Base-by-base conservation (phyloP, 192 early-diverging fungal genomes). In the Tieghemiomyces parasiticus region DNA sequence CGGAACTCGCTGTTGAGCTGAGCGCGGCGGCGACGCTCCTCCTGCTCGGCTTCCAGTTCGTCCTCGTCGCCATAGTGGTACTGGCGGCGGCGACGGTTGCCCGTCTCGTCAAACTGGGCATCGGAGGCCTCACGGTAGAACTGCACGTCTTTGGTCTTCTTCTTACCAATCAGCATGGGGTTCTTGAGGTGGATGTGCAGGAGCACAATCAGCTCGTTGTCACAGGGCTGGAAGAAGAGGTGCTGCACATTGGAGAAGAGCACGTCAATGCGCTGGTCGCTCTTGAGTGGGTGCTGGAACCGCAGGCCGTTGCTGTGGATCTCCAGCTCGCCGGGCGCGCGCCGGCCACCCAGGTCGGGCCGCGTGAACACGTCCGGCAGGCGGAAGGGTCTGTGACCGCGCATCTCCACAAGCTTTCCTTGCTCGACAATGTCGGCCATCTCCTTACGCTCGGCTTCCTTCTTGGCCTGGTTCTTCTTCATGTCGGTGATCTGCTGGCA, bases 201-300 rank as follows among this genome's bases (percentile, higher is more conserved):
- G 34, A 99, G 65, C 25, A 99, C 94, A 65, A 97, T 80, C 46
- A 97, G 72, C 71, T 99, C 96, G 59, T 86, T 78, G 64, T 99
- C 96, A 72, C 94, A 99, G 26, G 94, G 93, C 67, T 99, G 96
- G 77, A 94, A 99, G 69, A 97, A 90, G 52, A 99, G 61, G 65
- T 99, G 96, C 64, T 90, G 86, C 64, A 99, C 86, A 69, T 99
- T 99, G 75, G 86, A 91, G 67, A 99, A 99, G 60, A 99, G 69
- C 33, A 99, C 79, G 70, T 97, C 91, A 78, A 94, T 82, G n/a
- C 79, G 79, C 42, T 89, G 78, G 55, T 90, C 87, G 45, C 71
- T 74, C 62, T 84, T 84, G 6, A 90, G 71, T 10, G 80, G 78
- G 28, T 88, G 81, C 63, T 88, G 82, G 68, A 91, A 99, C 59